Conservation (phyloP, 2,329 filamentous ascomycete genomes). For the Colletotrichum incanum region DNA sequence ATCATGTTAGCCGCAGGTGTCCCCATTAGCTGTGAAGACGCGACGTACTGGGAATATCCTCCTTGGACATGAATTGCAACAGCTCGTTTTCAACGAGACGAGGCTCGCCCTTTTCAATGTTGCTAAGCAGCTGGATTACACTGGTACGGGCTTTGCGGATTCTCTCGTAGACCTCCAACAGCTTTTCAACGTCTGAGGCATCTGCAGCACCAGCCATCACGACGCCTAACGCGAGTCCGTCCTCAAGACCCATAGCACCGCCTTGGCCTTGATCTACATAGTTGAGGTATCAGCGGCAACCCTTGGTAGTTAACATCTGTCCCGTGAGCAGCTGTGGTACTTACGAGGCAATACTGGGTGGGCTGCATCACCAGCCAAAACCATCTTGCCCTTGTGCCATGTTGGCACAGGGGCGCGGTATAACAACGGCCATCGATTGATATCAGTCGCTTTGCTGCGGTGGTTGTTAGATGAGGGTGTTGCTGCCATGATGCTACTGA, state of each 20-base stretch:
- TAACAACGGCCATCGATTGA: conserved; percentile 54
- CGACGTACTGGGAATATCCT: conserved; percentile 51
- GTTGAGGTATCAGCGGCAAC: background rate
- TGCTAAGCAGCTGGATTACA: conserved; percentile 57
- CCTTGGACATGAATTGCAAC: conserved; percentile 47
- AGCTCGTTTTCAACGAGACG: conserved; percentile 50
- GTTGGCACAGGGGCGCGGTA: conserved; percentile 52
- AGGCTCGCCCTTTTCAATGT: conserved; percentile 53
- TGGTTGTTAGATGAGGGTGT: background rate
- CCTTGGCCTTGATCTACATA: conserved; percentile 57
- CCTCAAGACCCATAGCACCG: conserved; percentile 55
- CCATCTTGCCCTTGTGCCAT: conserved; percentile 53
- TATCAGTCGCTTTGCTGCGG: conserved; percentile 53
- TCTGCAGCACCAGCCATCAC: conserved; percentile 47
- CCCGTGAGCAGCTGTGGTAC: conserved; percentile 20
- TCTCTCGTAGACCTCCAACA: conserved; percentile 48
- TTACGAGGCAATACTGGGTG: conserved; percentile 57
- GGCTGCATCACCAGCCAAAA: conserved; percentile 55
- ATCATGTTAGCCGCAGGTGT: background rate
- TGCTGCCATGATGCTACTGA: background rate
- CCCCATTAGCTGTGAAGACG: rapidly evolving
- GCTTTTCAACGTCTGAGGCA: conserved; percentile 44
- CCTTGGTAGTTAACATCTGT: background rate
- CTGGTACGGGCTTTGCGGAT: conserved; percentile 50
- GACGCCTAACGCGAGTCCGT: conserved; percentile 52